Percentiles rank a stretch among this genome's conserved stretches.
Conservation (phyloP, 305 asterid species). For the Lippia alba region DNA sequence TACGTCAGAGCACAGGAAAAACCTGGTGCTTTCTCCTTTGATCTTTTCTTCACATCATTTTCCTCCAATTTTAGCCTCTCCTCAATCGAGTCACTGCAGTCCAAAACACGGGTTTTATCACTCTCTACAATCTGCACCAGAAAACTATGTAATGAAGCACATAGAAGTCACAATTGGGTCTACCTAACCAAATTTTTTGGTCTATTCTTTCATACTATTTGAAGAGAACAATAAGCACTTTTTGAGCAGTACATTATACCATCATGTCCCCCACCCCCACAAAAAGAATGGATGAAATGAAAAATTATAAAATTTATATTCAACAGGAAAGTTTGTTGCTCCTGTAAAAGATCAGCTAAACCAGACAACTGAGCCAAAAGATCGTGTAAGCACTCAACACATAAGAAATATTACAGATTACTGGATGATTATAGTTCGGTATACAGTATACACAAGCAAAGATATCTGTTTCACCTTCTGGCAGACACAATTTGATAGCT, state of each 20-base stretch:
- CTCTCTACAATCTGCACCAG: constrained; percentile 51
- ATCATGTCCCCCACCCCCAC: not conserved
- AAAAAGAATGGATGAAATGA: not conserved
- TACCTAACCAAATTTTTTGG: constrained; percentile 6
- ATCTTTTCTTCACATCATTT: constrained; percentile 29
- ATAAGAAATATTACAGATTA: not conserved
- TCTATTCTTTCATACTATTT: constrained; percentile 2
- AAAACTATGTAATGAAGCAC: constrained; percentile 20
- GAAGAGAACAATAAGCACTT: not conserved
- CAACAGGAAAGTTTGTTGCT: not conserved
- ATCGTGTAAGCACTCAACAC: constrained; percentile 9
- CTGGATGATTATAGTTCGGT: constrained; percentile 9
- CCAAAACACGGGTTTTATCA: constrained; percentile 36
- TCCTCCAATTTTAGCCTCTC: constrained; percentile 42
- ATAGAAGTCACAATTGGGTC: constrained; percentile 16
- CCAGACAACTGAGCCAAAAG: constrained; percentile 3
- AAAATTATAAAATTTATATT: not conserved
- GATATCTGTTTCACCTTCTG: constrained; percentile 48
- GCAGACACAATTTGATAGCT: constrained; percentile 69
- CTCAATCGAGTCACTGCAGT: constrained; percentile 33
- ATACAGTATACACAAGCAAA: not conserved
- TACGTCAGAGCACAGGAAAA: constrained; percentile 26
- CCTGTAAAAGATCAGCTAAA: not conserved
- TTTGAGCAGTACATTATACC: no score
- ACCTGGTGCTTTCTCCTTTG: constrained; percentile 62